phyloP scores from a whole-genome alignment of 164 flowering plant genomes.

The Kalanchoe fedtschenkoi region DNA sequence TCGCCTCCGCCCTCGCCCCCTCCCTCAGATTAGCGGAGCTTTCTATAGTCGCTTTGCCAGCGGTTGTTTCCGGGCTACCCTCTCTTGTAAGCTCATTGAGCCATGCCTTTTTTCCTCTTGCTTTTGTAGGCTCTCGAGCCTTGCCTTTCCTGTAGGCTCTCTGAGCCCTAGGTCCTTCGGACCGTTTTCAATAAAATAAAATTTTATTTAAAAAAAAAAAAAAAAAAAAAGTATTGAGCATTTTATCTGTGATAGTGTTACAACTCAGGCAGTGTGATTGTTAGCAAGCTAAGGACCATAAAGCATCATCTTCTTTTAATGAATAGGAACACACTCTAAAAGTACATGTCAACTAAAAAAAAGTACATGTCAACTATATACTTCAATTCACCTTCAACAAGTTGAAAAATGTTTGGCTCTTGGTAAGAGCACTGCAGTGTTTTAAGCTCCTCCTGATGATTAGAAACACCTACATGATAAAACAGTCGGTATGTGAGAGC shows the following conservation, averaged over 20 bases:
- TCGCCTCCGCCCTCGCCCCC: too few species aligned
- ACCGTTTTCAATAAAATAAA: too few species aligned
- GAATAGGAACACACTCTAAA: not conserved
- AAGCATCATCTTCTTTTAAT: not conserved
- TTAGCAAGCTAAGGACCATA: not conserved
- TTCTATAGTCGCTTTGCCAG: too few species aligned
- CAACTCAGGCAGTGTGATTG: not conserved
- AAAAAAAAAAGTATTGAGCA: not conserved
- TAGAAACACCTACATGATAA: conserved; percentile 60
- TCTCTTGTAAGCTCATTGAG: too few species aligned
- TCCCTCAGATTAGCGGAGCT: too few species aligned
- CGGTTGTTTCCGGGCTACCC: too few species aligned
- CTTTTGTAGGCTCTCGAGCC: too few species aligned
- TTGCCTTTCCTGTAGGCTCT: too few species aligned
- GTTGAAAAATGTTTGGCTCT: conserved; percentile 79
- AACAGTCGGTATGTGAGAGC: not conserved
- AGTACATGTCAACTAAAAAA: too few species aligned
- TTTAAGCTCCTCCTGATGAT: conserved; percentile 87
- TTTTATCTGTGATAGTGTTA: not conserved
- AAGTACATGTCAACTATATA: not conserved
- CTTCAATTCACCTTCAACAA: conserved; percentile 59
- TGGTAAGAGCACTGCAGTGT: conserved; percentile 89
- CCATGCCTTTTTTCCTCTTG: too few species aligned
- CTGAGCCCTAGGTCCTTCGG: too few species aligned
- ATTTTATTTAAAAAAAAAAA: too few species aligned